Conservation (phyloP, 78 protist genomes). For the Dictyostelium capitatum region DNA sequence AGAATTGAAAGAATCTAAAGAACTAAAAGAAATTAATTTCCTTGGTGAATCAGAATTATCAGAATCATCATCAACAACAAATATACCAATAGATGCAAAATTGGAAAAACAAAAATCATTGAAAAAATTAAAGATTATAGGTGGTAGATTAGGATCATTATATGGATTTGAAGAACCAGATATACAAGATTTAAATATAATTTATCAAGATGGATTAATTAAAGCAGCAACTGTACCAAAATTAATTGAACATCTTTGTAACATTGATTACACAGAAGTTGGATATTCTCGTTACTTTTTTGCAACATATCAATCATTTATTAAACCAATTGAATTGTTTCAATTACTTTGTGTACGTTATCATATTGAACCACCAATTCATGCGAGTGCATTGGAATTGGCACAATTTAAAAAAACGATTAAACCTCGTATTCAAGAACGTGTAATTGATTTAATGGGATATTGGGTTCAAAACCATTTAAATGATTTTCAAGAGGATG, state of each 20-base stretch:
- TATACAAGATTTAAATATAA: conserved; percentile 37
- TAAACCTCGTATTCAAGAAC: conserved; percentile 74
- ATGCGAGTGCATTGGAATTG: conserved; percentile 19
- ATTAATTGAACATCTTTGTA: conserved; percentile 45
- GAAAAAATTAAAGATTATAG: not conserved
- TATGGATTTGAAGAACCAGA: conserved; percentile 71
- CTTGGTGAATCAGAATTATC: not conserved
- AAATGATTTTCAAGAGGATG: conserved; percentile 51
- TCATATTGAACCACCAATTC: conserved; percentile 69
- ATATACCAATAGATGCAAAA: not conserved
- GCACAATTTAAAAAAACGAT: conserved; percentile 30
- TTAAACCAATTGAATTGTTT: conserved; percentile 46
- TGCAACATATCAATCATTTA: conserved; percentile 64
- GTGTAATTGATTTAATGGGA: conserved; percentile 53
- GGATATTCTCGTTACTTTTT: conserved; percentile 25
- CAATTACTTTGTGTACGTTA: conserved; percentile 56
- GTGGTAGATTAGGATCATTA: conserved; percentile 54
- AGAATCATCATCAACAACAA: not conserved
- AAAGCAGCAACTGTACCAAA: conserved; percentile 64
- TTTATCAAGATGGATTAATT: conserved; percentile 27
- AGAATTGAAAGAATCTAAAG: conserved; percentile 6
- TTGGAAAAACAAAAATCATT: conserved; percentile 6
- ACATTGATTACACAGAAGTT: conserved; percentile 28
- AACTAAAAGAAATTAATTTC: conserved; percentile 11
- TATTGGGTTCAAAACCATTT: conserved; percentile 68